Base-by-base conservation (phyloP, 139 green algal species). In the Dunaliella primolecta region DNA sequence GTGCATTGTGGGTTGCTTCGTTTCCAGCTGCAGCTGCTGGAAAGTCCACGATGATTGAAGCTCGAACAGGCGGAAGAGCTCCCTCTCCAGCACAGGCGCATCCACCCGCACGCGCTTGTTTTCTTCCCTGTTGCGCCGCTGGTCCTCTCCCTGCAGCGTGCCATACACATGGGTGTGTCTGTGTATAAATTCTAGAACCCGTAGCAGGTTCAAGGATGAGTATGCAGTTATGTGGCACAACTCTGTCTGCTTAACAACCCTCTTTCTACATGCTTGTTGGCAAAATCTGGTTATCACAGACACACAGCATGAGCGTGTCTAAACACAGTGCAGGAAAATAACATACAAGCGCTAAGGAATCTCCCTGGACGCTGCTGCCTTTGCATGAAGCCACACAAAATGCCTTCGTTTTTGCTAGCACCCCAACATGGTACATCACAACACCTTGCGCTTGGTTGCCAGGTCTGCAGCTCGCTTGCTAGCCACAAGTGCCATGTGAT, bases 61-160 rank as follows among this genome's bases (percentile, higher is more conserved):
- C 80, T 93, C 89, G 90, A 95, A 95, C 81, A 92, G 74, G 31
- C 56, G 75, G 72, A 94, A 91, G 27, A 93, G 75, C 46, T 87
- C 82, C 31, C 20, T 11, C 80, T 92, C 85, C 32, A 95, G 81
- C 81, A 92, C 84, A 1, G 85, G 56, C 29, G 78, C 77, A n/a
- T 88, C 81, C 83, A 87, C 89, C 34, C 88, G 87, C 35, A 90
- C 64, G 1, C 89, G 78, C 83, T 92, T 91, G 64, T 86, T 81
- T 24, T 86, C 82, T 30, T 80, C 75, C 1, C 75, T 32, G 7
- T 32, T 33, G 1, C 30, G 29, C n/a, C 75, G 57, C 57, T 38
- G 23, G 2, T 56, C 70, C 33, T 84, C 81, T 33, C 36, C 81
- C 81, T 84, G 56, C 79, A 77, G 11, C 70, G 32, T 3, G 11